Evolutionary conservation across 2,329 filamentous ascomycete species (phyloP), one percentile per base, ranked within the genome.

Genomic region (Metarhizium humberi): DNA sequence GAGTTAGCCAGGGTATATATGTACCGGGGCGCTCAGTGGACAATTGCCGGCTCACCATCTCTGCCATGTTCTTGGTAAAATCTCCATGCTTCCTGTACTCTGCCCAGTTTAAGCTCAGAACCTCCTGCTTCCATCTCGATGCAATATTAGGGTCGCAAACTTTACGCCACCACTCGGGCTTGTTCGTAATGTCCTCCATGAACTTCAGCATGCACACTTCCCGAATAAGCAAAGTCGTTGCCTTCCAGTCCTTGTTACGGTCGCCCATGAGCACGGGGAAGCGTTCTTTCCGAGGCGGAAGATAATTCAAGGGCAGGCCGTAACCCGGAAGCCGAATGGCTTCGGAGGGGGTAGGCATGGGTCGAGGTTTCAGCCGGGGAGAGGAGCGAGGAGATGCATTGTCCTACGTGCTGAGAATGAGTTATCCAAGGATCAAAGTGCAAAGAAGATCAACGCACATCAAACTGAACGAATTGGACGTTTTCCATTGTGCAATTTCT

Each of bases 161-260:
- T 49, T 71, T 71, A 51, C 46, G 55, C 67, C 67, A 70, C 68
- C 68, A 71, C 7, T 69, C 63, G 16, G 67, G 63, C 54, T 69
- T 70, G 53, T 71, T 66, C 49, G 67, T 69, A 30, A 71, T 53
- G 25, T 67, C 64, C 38, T 70, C 66, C 0, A 71, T 60, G 11
- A 67, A 49, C 51, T 61, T 63, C 16, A 71, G 60, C 66, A 71
- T 70, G 57, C 66, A 69, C 2, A 62, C 56, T 54, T 71, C 67
- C 0, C 67, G 65, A 38, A 66, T 61, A 13, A 63, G 58, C 14
- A 69, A 57, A 1, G 67, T 70, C 1, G 16, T 25, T 2, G 67
- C 66, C 3, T 25, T 54, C 66, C 66, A 69, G 18, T 51, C 55
- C 0, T 50, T n/a, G 4, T 56, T 49, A 1, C 46, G n/a, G 13